A percentile compares a stretch with the other conserved stretches of the same genome.
These are phyloP conservation scores for Penicillium nordicum DNA, from an alignment of 2,329 filamentous ascomycete genomes.

Conservation along the genomic window DNA sequence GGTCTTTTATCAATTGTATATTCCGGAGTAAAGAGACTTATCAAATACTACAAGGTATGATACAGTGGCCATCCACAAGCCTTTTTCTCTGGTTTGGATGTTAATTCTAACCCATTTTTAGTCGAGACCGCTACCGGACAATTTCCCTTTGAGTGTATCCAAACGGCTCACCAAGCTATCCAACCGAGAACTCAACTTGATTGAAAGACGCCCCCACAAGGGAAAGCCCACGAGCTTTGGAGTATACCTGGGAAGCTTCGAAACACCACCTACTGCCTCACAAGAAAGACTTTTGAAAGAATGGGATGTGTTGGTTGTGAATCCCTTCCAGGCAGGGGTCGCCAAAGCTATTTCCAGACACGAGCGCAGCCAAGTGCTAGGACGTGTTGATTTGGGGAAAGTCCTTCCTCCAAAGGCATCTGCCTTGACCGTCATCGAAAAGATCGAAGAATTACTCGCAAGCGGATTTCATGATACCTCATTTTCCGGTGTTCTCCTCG, in stretches of 20 bases:
- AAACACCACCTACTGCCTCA: conserved; percentile 27
- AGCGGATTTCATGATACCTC: conserved; percentile 24
- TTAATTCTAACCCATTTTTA: conserved; percentile 10
- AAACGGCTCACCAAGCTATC: conserved; percentile 24
- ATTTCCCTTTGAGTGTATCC: conserved; percentile 24
- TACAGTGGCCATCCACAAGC: too few species aligned
- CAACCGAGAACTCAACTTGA: conserved; percentile 22
- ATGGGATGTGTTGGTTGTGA: conserved; percentile 47
- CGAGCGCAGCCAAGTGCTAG: conserved; percentile 26
- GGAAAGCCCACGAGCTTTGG: conserved; percentile 40
- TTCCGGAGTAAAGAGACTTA: conserved; percentile 20
- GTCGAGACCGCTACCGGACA: conserved; percentile 24
- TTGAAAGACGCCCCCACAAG: conserved; percentile 6
- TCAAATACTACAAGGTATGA: conserved; percentile 31
- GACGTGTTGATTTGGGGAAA: conserved; percentile 31
- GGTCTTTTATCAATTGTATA: conserved; percentile 32
- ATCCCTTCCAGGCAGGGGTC: conserved; percentile 40
- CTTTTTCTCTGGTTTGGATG: neutral
- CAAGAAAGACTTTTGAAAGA: conserved; percentile 38
- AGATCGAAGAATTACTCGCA: conserved; percentile 28
- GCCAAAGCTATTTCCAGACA: conserved; percentile 30
- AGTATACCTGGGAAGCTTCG: conserved; percentile 44
- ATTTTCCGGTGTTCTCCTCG: conserved; percentile 44
- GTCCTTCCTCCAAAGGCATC: conserved; percentile 23
- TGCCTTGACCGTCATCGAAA: conserved; percentile 26